Evolutionary conservation across 352 stramenopile genomes (phyloP).

Genomic region (Globisporangium cederbergense): DNA sequence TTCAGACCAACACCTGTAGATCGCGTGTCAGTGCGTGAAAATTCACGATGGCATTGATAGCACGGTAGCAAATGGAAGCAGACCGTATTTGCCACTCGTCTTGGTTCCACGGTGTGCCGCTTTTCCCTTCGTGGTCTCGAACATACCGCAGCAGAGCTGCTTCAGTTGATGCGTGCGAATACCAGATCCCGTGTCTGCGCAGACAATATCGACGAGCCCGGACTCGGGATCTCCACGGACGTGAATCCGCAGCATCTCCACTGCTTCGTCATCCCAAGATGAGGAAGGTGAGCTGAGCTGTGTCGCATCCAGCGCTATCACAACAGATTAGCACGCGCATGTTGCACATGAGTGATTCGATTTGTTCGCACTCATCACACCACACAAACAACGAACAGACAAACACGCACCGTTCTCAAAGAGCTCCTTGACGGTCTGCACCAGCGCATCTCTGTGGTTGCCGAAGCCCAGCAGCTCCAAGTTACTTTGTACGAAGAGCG

Average conservation of each 20-base stretch:
- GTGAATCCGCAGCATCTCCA: slow-evolving; percentile 46
- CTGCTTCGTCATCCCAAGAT: slow-evolving; percentile 21
- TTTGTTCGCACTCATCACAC: no score
- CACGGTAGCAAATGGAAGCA: background rate
- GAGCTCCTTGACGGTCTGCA: slow-evolving; percentile 78
- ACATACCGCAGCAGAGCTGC: slow-evolving; percentile 61
- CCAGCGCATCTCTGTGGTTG: slow-evolving; percentile 45
- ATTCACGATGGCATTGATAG: background rate
- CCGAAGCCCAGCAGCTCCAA: slow-evolving; percentile 76
- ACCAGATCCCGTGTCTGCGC: slow-evolving; percentile 67
- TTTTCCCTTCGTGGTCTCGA: slow-evolving; percentile 68
- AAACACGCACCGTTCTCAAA: slow-evolving; percentile 65
- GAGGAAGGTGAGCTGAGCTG: slow-evolving; percentile 12
- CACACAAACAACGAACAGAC: background rate
- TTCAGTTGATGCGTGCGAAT: slow-evolving; percentile 63
- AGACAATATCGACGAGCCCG: slow-evolving; percentile 59
- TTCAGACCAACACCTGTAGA: slow-evolving; percentile 67
- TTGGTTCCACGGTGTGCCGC: background rate
- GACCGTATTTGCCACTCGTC: slow-evolving; percentile 65
- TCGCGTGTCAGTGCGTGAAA: background rate
- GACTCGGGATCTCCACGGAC: slow-evolving; percentile 28
- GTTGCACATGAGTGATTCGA: background rate
- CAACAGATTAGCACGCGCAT: background rate
- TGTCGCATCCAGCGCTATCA: slow-evolving; percentile 62
- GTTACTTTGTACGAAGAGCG: slow-evolving; percentile 63